Evolutionary conservation across 2,329 filamentous ascomycete species (phyloP).

Genomic region (Triangularia verruculosa): DNA sequence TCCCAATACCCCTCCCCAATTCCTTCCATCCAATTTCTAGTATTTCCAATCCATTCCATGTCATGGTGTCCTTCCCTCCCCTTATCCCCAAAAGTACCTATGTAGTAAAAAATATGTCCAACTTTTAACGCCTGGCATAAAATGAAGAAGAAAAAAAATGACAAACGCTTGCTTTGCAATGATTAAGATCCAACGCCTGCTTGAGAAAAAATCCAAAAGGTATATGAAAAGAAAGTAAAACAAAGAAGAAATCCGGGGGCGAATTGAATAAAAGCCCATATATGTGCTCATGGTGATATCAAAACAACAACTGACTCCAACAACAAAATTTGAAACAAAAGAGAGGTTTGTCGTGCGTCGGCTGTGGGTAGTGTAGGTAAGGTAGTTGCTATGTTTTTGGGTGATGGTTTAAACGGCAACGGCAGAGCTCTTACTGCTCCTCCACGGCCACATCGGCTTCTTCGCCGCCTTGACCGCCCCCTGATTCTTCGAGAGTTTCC

Average conservation of each 20-base stretch:
- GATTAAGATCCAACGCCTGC: not conserved
- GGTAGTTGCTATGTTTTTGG: not conserved
- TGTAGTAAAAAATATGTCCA: not conserved
- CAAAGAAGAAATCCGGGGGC: not conserved
- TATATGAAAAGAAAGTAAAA: constrained; percentile 1
- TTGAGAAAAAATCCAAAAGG: constrained; percentile 15
- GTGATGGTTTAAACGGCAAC: constrained; percentile 29
- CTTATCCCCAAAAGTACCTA: not conserved
- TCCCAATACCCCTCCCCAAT: not conserved
- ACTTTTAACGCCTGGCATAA: constrained; percentile 13
- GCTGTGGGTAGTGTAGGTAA: not conserved
- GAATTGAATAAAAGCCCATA: not conserved
- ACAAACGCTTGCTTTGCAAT: constrained; percentile 9
- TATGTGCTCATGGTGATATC: constrained; percentile 14
- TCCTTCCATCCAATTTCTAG: constrained; percentile 2
- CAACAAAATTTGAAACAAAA: constrained; percentile 12
- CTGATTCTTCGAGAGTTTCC: constrained; percentile 29
- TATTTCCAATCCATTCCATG: constrained; percentile 9
- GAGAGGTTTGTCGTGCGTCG: constrained; percentile 4
- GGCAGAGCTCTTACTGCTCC: constrained; percentile 27
- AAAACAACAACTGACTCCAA: not conserved
- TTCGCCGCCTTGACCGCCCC: constrained; percentile 31
- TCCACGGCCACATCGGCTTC: constrained; percentile 34
- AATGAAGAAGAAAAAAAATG: constrained; percentile 1
- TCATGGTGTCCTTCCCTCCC: not conserved